A percentile compares a stretch with the other conserved stretches of the same genome.
These are phyloP conservation scores for Termitomyces heimii DNA, from an alignment of 768 basidiomycete species.

Conservation along the genomic window DNA sequence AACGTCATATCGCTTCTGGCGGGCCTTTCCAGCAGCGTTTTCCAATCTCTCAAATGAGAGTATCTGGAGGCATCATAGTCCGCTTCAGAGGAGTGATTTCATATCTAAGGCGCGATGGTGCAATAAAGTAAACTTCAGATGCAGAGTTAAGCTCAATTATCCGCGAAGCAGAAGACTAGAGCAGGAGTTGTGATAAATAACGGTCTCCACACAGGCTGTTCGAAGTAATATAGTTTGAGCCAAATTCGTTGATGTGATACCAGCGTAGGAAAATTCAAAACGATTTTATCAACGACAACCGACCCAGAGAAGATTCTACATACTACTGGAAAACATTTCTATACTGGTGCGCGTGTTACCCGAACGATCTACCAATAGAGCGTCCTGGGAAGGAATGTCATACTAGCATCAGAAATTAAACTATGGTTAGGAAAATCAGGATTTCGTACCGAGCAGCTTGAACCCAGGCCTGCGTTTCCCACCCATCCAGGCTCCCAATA, in stretches of 20 bases:
- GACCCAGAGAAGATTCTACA: constrained; percentile 16
- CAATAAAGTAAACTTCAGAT: too few species aligned
- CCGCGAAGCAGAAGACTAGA: too few species aligned
- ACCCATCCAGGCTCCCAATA: constrained; percentile 70
- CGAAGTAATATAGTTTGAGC: not conserved
- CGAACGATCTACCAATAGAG: constrained; percentile 40
- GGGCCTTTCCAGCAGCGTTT: too few species aligned
- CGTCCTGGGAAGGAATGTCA: constrained; percentile 28
- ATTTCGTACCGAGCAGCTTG: constrained; percentile 31
- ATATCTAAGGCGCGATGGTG: too few species aligned
- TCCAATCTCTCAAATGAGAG: too few species aligned
- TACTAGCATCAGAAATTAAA: not conserved
- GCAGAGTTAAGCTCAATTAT: too few species aligned
- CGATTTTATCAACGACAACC: not conserved
- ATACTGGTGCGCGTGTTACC: constrained; percentile 39
- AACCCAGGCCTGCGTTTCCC: constrained; percentile 43
- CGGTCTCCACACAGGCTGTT: not conserved
- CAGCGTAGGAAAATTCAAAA: not conserved
- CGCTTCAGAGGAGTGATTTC: too few species aligned
- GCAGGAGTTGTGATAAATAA: too few species aligned
- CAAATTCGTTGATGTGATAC: not conserved
- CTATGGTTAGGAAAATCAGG: not conserved
- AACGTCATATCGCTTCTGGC: not conserved
- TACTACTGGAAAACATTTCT: constrained; percentile 30
- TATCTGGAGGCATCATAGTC: too few species aligned